Percentiles rank a stretch among this genome's conserved stretches.
These are phyloP conservation scores for Oenanthe javanica DNA, from an alignment of 140 eudicot species.

Conservation along the genomic window DNA sequence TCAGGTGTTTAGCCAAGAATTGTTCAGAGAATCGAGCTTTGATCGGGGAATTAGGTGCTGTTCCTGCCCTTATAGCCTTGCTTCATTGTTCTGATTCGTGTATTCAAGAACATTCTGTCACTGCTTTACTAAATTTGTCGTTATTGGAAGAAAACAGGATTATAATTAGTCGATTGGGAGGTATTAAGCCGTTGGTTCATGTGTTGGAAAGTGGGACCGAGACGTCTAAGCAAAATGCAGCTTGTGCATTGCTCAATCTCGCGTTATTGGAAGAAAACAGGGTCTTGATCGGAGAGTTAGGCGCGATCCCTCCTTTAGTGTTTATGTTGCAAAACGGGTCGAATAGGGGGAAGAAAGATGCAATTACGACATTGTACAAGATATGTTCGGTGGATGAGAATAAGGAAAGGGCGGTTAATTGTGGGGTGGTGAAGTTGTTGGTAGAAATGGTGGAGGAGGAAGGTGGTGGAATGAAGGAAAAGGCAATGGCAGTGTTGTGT, in stretches of 20 bases:
- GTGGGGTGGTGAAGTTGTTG: slow-evolving; percentile 70
- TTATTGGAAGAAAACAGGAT: slow-evolving; percentile 46
- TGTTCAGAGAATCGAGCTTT: slow-evolving; percentile 68
- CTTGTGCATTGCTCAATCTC: slow-evolving; percentile 69
- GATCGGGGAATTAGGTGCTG: slow-evolving; percentile 83
- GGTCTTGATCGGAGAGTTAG: slow-evolving; percentile 76
- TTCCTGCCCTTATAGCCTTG: slow-evolving; percentile 61
- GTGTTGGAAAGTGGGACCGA: slow-evolving; percentile 82
- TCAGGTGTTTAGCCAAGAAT: slow-evolving; percentile 69
- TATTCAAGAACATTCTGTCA: slow-evolving; percentile 90
- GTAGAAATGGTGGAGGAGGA: slow-evolving; percentile 66
- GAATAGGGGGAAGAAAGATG: slow-evolving; percentile 74
- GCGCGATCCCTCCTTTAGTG: slow-evolving; percentile 88
- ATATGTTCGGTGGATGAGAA: slow-evolving; percentile 59
- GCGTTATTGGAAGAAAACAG: slow-evolving; percentile 70
- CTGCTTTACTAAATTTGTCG: slow-evolving; percentile 72
- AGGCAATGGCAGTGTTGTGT: slow-evolving; percentile 56
- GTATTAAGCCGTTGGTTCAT: slow-evolving; percentile 62
- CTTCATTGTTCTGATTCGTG: slow-evolving; percentile 65
- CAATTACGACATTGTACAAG: slow-evolving; percentile 78
- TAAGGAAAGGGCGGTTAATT: slow-evolving; percentile 73
- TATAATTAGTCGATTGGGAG: slow-evolving; percentile 37
- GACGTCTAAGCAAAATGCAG: slow-evolving; percentile 82
- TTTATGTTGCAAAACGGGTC: slow-evolving; percentile 52
- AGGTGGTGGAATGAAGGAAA: slow-evolving; percentile 55